Percentiles rank a stretch among this genome's conserved stretches.
phyloP scores from a whole-genome alignment of 176 grass and related monocot genomes.

The Bonia amplexicaulis region DNA sequence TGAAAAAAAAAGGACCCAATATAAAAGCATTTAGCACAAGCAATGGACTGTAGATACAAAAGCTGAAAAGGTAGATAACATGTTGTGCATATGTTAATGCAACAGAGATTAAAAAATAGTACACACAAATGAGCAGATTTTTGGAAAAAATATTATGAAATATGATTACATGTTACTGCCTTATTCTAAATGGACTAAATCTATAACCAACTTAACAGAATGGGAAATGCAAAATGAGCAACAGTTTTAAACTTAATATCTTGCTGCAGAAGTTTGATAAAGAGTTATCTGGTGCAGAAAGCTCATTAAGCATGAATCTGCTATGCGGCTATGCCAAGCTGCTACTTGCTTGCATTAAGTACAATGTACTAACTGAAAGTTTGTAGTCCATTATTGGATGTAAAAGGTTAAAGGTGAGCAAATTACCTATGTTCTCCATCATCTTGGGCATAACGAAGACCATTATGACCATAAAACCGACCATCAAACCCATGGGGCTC shows the following conservation, averaged over 20 bases:
- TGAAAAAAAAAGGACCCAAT: not conserved
- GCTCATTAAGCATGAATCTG: not conserved
- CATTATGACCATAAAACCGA: conserved; percentile 88
- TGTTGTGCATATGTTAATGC: not conserved
- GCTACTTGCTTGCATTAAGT: not conserved
- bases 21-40: not conserved
- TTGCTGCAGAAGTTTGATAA: not conserved
- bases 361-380: not conserved
- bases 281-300: not conserved
- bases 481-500: conserved; percentile 97
- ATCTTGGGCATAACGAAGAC: conserved; percentile 89
- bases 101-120: not conserved
- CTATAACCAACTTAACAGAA: not conserved
- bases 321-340: not conserved
- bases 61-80: not conserved
- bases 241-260: not conserved
- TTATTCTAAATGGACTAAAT: not conserved
- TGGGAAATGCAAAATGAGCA: not conserved
- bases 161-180: not conserved
- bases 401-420: not conserved
- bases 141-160: not conserved
- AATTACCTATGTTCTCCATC: conserved; percentile 82
- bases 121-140: not conserved
- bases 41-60: not conserved
- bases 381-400: not conserved